Percentiles rank a stretch among this genome's conserved stretches.
These are phyloP conservation scores for Penicillium goetzii DNA, from an alignment of 495 filamentous ascomycete species.

Conservation along the genomic window DNA sequence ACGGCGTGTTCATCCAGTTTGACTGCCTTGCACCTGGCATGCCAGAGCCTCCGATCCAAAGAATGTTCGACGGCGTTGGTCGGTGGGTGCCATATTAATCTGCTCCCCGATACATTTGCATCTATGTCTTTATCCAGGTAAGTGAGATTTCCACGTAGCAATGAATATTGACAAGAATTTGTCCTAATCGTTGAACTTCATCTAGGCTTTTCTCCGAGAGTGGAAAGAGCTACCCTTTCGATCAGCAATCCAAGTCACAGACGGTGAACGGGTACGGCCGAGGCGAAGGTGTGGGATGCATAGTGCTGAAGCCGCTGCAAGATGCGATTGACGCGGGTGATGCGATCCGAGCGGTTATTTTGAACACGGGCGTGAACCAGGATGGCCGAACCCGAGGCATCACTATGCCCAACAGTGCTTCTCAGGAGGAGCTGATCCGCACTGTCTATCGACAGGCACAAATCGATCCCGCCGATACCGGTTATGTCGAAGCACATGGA, in stretches of 20 bases:
- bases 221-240: conserved; percentile 35
- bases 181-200: neutral
- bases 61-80: conserved; percentile 50
- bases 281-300: conserved; percentile 47
- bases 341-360: conserved; percentile 48
- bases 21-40: conserved; percentile 54
- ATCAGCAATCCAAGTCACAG: conserved; percentile 19
- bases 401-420: conserved; percentile 40
- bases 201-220: conserved; percentile 27
- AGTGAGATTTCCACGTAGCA: neutral
- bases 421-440: conserved; percentile 46
- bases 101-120: conserved; percentile 36
- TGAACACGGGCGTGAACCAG: conserved; percentile 57
- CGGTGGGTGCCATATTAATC: conserved; percentile 44
- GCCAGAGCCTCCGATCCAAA: conserved; percentile 47
- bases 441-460: conserved; percentile 38
- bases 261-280: conserved; percentile 46
- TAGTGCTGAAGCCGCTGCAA: conserved; percentile 47
- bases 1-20: conserved; percentile 59
- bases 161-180: neutral
- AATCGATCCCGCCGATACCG: conserved; percentile 32
- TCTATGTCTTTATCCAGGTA: conserved; percentile 34
- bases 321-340: conserved; percentile 46
- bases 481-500: conserved; percentile 37
- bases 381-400: conserved; percentile 53